These are phyloP conservation scores for Podaxis mareebaensis DNA, from an alignment of 768 basidiomycete genomes.

Conservation along the genomic window DNA sequence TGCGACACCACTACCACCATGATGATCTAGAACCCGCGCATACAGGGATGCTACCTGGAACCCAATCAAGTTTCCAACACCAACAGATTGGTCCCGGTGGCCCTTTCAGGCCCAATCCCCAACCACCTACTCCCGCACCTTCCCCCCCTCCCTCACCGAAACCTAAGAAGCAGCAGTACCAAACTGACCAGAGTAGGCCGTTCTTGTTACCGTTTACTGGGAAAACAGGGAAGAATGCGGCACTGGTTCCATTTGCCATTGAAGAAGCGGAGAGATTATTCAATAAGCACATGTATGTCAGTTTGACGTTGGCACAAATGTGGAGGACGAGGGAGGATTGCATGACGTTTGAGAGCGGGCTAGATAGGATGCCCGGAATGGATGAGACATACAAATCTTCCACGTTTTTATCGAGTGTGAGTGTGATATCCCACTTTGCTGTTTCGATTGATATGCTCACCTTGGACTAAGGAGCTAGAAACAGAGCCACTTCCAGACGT, in stretches of 20 bases:
- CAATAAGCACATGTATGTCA: conserved; percentile 86
- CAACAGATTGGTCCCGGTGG: conserved; percentile 25
- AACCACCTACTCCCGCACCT: conserved; percentile 88
- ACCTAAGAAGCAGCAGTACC: conserved; percentile 98
- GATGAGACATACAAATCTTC: conserved; percentile 58
- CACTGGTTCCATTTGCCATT: conserved; percentile 91
- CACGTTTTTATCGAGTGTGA: conserved; percentile 44
- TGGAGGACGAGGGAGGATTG: conserved; percentile 96
- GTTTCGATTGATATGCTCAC: background rate
- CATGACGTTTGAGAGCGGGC: conserved; percentile 89
- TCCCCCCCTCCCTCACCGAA: conserved; percentile 79
- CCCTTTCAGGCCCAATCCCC: conserved; percentile 47
- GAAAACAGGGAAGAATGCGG: conserved; percentile 53
- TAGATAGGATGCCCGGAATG: conserved; percentile 75
- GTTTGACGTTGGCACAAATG: conserved; percentile 88
- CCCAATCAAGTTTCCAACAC: conserved; percentile 39
- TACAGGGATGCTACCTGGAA: conserved; percentile 36
- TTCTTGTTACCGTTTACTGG: conserved; percentile 95
- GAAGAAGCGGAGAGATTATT: conserved; percentile 95
- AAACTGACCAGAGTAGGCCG: conserved; percentile 92
- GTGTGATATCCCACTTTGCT: conserved; percentile 11
- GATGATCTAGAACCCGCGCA: conserved; percentile 62
- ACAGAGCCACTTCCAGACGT: conserved; percentile 72
- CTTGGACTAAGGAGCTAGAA: conserved; percentile 50
- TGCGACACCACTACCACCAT: conserved; percentile 93